Evolutionary conservation across 306 rosid genomes (phyloP).

Genomic region (Citrullus mucosospermus): DNA sequence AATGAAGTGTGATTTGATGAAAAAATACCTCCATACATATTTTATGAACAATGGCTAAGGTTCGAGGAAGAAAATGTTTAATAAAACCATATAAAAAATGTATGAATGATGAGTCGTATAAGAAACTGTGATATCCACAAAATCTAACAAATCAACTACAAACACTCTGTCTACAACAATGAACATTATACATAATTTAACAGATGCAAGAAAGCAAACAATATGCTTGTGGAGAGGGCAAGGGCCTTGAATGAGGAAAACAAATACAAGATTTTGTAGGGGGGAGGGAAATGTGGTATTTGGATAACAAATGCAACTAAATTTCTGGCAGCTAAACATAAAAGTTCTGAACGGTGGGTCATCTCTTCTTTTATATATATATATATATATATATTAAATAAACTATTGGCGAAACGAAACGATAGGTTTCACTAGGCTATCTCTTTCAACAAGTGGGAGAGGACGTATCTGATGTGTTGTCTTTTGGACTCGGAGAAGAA

Average conservation of each 20-base stretch:
- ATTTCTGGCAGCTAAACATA: not conserved
- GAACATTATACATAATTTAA: not conserved
- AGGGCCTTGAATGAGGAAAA: not conserved
- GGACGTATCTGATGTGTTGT: conserved; percentile 30
- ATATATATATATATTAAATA: not conserved
- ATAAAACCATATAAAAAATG: not conserved
- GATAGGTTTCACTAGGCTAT: not conserved
- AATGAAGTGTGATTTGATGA: not conserved
- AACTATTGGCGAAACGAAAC: not conserved
- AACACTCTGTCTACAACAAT: not conserved
- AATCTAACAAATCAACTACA: not conserved
- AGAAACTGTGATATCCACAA: not conserved
- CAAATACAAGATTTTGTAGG: not conserved
- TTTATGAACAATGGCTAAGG: not conserved
- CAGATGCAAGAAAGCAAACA: not conserved
- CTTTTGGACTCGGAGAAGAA: conserved; percentile 33
- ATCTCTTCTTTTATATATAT: not conserved
- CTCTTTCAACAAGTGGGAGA: conserved; percentile 27
- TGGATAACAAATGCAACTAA: not conserved
- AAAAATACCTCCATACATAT: not conserved
- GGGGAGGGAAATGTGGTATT: not conserved
- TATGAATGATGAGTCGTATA: not conserved
- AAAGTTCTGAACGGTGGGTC: not conserved
- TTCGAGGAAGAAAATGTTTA: not conserved
- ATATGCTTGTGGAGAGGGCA: not conserved